Percentiles rank a stretch among this genome's conserved stretches.
These are phyloP conservation scores for Cupressus sempervirens DNA, from an alignment of 75 land plant species.

Conservation along the genomic window DNA sequence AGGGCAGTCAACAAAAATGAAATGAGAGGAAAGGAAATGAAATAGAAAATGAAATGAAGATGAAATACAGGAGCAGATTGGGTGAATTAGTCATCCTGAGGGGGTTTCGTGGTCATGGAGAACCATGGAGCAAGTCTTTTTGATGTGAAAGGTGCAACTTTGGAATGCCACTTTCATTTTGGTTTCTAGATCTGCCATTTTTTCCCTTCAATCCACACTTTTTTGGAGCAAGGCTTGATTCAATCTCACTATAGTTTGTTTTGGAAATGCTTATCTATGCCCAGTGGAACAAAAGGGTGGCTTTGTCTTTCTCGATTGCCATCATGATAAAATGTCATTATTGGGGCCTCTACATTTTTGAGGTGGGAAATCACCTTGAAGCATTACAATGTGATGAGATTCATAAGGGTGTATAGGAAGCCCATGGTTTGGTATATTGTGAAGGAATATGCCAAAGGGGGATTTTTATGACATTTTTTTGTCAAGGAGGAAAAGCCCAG, in stretches of 20 bases:
- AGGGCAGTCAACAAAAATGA: background rate
- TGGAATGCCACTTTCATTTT: background rate
- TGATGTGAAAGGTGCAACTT: constrained; percentile 4
- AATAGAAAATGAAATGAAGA: constrained; percentile 7
- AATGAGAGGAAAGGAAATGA: background rate
- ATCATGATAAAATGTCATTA: background rate
- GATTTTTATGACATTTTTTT: constrained; percentile 66
- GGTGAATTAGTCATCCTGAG: background rate
- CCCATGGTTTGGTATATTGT: constrained; percentile 85
- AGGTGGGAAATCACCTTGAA: constrained; percentile 17
- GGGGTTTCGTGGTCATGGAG: background rate
- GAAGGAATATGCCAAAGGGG: constrained; percentile 83
- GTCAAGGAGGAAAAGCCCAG: constrained; percentile 35
- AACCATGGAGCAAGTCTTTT: background rate
- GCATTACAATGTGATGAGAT: constrained; percentile 71
- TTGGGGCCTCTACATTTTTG: background rate
- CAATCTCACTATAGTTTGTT: background rate
- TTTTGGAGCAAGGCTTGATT: background rate
- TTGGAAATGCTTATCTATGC: background rate
- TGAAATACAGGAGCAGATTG: constrained; percentile 6
- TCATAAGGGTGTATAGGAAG: constrained; percentile 68
- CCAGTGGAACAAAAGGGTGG: background rate
- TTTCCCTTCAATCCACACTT: background rate
- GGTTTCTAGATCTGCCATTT: constrained; percentile 2
- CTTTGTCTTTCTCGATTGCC: background rate